Percentiles rank a stretch among this genome's conserved stretches.
Conservation (phyloP, 2,329 filamentous ascomycete genomes). For the Hypoxylon sp. region DNA sequence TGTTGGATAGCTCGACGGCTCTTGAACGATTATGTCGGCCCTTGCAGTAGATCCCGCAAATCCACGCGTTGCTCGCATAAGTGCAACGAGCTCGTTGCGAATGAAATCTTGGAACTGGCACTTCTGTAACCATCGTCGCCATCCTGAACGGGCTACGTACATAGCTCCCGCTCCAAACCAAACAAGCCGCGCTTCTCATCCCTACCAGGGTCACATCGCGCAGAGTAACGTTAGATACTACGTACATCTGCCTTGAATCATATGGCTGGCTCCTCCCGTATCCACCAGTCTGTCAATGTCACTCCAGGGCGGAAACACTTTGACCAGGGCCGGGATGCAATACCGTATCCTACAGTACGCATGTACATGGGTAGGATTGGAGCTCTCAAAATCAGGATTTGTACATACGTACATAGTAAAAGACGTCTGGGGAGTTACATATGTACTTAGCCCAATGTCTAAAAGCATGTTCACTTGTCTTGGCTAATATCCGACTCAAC, state of each 20-base stretch:
- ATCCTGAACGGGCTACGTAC: slow-evolving; percentile 15
- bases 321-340: slow-evolving; percentile 17
- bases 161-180: slow-evolving; percentile 15
- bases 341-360: not conserved
- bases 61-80: slow-evolving; percentile 19
- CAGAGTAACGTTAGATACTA: slow-evolving; percentile 26
- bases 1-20: not conserved
- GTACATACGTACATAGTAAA: too few species aligned
- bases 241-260: slow-evolving; percentile 10
- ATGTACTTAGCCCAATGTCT: too few species aligned
- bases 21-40: not conserved
- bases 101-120: slow-evolving; percentile 9
- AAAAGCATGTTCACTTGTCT: slow-evolving; percentile 18
- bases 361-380: too few species aligned
- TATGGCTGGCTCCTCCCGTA: slow-evolving; percentile 19
- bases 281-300: slow-evolving; percentile 29
- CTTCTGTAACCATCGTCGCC: slow-evolving; percentile 15
- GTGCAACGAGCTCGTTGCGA: slow-evolving; percentile 6
- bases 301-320: slow-evolving; percentile 26
- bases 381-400: too few species aligned
- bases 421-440: too few species aligned
- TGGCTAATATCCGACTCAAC: slow-evolving; percentile 16
- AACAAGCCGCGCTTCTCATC: slow-evolving; percentile 14
- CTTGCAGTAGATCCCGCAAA: slow-evolving; percentile 29
- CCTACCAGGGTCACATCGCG: slow-evolving; percentile 19